Conservation (phyloP, 148 eudicot genomes). For the Silene conica region DNA sequence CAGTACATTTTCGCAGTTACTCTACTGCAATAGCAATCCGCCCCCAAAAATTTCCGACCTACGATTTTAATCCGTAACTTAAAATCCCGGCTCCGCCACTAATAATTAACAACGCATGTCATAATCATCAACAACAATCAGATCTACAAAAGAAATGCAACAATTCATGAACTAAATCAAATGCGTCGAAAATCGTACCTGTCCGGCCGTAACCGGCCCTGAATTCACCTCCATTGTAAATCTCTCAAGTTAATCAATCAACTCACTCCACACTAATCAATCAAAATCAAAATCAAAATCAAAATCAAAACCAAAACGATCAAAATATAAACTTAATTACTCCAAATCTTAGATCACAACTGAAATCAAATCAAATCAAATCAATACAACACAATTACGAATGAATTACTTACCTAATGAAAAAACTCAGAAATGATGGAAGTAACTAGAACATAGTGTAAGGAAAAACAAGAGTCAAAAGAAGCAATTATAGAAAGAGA, state of each 20-base stretch:
- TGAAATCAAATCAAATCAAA: not conserved
- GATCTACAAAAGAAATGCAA: slow-evolving; percentile 12
- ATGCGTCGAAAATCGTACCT: slow-evolving; percentile 26
- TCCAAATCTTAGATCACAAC: not conserved
- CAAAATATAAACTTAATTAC: not conserved
- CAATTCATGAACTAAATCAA: not conserved
- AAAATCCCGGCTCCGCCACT: not conserved
- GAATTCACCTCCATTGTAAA: slow-evolving; percentile 40
- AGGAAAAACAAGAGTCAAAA: not conserved
- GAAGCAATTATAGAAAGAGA: slow-evolving; percentile 19
- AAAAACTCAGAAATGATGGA: not conserved
- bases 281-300: no score
- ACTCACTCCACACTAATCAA: slow-evolving; percentile 16
- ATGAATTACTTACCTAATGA: not conserved
- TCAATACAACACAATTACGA: no score
- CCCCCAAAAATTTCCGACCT: not conserved
- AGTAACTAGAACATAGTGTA: not conserved
- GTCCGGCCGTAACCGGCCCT: slow-evolving; percentile 54
- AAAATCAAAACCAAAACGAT: no score
- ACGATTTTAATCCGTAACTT: no score
- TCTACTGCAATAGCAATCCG: not conserved
- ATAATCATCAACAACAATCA: not conserved
- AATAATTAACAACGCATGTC: not conserved
- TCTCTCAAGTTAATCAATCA: slow-evolving; percentile 18
- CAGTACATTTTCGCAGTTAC: no score